These are phyloP conservation scores for Rosa hybrid DNA, from an alignment of 331 rosid species.

Conservation along the genomic window DNA sequence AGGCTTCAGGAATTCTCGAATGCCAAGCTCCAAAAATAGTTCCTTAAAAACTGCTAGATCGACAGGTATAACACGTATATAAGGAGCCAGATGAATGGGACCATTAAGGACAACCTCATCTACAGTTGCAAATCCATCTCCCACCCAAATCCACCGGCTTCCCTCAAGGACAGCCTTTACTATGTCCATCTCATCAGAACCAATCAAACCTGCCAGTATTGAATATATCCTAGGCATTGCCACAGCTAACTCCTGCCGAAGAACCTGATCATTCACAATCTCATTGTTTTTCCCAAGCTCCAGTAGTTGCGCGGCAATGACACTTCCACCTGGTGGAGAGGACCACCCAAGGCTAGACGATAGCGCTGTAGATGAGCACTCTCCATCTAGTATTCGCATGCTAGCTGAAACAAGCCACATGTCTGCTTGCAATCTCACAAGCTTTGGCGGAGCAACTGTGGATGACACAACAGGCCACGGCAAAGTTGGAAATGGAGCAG, in stretches of 20 bases:
- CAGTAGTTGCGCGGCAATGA: constrained; percentile 96
- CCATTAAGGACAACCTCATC: constrained; percentile 96
- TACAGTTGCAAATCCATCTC: constrained; percentile 92
- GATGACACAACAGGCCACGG: constrained; percentile 95
- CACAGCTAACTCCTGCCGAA: constrained; percentile 86
- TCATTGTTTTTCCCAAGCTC: constrained; percentile 97
- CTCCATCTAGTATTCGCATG: constrained; percentile 91
- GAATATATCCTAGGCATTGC: constrained; percentile 95
- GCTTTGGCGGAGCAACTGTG: constrained; percentile 95
- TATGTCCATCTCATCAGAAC: constrained; percentile 93
- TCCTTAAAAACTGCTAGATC: constrained; percentile 94
- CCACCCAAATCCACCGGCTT: constrained; percentile 98
- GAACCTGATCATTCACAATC: constrained; percentile 80
- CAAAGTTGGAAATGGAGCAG: constrained; percentile 73
- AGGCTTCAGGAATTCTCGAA: constrained; percentile 75
- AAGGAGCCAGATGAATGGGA: constrained; percentile 96
- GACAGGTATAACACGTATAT: constrained; percentile 87
- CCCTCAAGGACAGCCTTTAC: constrained; percentile 98
- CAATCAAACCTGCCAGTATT: constrained; percentile 68
- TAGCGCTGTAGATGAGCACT: constrained; percentile 87
- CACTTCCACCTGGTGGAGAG: constrained; percentile 88
- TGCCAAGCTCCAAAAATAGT: constrained; percentile 76
- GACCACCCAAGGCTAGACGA: constrained; percentile 85
- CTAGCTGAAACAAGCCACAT: constrained; percentile 98
- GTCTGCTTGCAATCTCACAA: constrained; percentile 72